phyloP scores from a whole-genome alignment of 1,139 yeast species.

The Taiozyma onychis region DNA sequence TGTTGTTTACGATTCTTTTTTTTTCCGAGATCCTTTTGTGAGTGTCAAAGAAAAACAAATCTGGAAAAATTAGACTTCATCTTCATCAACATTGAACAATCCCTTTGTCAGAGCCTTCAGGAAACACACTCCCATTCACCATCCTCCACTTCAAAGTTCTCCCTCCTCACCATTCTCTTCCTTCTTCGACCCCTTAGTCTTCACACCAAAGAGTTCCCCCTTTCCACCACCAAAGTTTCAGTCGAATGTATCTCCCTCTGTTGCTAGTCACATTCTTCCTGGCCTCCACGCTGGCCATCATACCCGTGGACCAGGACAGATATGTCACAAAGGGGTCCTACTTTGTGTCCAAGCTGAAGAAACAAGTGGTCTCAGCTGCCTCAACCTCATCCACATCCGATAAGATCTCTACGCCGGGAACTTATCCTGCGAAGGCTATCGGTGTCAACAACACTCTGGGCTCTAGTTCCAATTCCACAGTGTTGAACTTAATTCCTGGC shows the following conservation, averaged over 20 bases:
- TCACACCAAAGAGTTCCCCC: not conserved
- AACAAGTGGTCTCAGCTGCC: not conserved
- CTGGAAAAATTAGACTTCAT: not conserved
- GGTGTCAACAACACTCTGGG: not conserved
- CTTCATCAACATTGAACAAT: not conserved
- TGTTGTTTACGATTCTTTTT: no score
- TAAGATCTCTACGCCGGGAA: not conserved
- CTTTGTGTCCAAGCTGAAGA: slow-evolving; percentile 2
- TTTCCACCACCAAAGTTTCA: not conserved
- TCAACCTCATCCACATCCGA: not conserved
- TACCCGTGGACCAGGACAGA: slow-evolving; percentile 5
- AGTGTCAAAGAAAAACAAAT: not conserved
- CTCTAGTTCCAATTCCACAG: slow-evolving; percentile 1
- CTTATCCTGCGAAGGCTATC: not conserved
- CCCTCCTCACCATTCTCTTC: not conserved
- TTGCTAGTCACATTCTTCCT: not conserved
- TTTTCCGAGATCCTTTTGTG: not conserved
- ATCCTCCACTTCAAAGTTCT: not conserved
- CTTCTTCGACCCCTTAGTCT: not conserved
- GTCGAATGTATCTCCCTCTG: not conserved
- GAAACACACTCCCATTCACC: not conserved
- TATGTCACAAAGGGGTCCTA: slow-evolving; percentile 1
- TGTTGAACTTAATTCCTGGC: slow-evolving; percentile 23
- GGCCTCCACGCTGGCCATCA: slow-evolving; percentile 2
- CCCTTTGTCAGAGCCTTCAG: not conserved